Percentiles rank a stretch among this genome's conserved stretches.
Evolutionary conservation across 1,284 basidiomycete species (phyloP).

Genomic region (Jaminaea rosea): DNA sequence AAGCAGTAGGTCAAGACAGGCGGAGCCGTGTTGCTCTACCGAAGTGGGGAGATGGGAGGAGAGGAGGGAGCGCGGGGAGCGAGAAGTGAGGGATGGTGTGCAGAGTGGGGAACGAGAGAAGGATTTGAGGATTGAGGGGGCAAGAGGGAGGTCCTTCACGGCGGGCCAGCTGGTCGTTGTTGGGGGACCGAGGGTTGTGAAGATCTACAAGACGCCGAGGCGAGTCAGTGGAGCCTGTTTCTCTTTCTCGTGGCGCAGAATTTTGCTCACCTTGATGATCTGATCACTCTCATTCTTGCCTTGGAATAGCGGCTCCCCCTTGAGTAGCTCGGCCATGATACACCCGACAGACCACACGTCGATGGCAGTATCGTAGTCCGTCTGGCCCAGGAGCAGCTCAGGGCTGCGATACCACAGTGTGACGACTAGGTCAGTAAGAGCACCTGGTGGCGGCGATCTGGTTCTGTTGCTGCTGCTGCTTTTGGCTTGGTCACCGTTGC

Average conservation of each 20-base stretch:
- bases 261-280: constrained; percentile 60
- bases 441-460: constrained; percentile 55
- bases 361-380: constrained; percentile 33
- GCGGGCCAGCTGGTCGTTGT: constrained; percentile 79
- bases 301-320: constrained; percentile 87
- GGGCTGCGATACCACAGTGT: constrained; percentile 83
- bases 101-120: constrained; percentile 19
- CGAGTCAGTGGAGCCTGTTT: not conserved
- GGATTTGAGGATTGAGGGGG: constrained; percentile 60
- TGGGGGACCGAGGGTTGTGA: constrained; percentile 81
- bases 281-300: constrained; percentile 93
- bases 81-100: not conserved
- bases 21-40: constrained; percentile 53
- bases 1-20: constrained; percentile 73
- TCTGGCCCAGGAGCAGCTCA: constrained; percentile 24
- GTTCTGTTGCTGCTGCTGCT: not conserved
- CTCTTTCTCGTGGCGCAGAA: not conserved
- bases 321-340: constrained; percentile 91
- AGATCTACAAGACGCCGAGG: constrained; percentile 54
- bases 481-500: not conserved
- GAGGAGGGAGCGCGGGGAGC: not conserved
- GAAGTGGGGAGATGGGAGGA: not conserved
- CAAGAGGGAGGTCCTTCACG: constrained; percentile 65
- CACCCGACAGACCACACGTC: constrained; percentile 83
- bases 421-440: constrained; percentile 93